Percentiles rank a stretch among this genome's conserved stretches.
Conservation (phyloP, 805 yeast genomes). For the Nakazawaea molendinolei region DNA sequence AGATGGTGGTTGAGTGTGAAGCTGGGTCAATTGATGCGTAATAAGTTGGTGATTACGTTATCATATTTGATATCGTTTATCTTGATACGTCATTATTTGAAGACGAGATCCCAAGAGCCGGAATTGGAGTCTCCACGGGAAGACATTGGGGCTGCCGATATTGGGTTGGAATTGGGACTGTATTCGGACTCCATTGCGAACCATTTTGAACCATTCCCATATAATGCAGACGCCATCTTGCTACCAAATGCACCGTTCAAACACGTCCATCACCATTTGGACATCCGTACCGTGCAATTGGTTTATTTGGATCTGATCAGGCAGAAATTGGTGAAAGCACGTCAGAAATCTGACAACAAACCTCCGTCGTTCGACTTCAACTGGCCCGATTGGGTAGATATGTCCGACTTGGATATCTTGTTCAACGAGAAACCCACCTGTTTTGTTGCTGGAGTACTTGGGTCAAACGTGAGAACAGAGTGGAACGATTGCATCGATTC, state of each 20-base stretch:
- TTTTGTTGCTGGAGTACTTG: conserved; percentile 36
- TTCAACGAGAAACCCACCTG: conserved; percentile 35
- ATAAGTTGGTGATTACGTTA: conserved; percentile 2
- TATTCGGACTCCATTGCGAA: not conserved
- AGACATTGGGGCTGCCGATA: not conserved
- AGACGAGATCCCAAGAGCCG: not conserved
- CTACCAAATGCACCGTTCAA: conserved; percentile 32
- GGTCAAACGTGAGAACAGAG: conserved; percentile 30
- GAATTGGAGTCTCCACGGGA: too few species aligned
- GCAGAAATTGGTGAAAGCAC: conserved; percentile 20
- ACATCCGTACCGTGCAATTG: conserved; percentile 26
- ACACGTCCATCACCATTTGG: conserved; percentile 27
- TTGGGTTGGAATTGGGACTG: not conserved
- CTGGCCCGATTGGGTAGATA: conserved; percentile 52
- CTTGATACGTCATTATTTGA: conserved; percentile 4
- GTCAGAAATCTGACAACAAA: conserved; percentile 18
- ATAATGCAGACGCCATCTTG: conserved; percentile 23
- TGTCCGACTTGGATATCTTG: conserved; percentile 32
- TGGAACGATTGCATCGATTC: conserved; percentile 34
- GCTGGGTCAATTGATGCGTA: not conserved
- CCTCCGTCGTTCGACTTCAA: conserved; percentile 37
- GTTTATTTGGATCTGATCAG: conserved; percentile 27
- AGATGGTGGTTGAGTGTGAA: too few species aligned
- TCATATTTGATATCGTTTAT: conserved; percentile 1
- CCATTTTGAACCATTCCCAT: conserved; percentile 21